phyloP scores from a whole-genome alignment of 2,329 filamentous ascomycete species.

The Ophiostoma tasmaniense region DNA sequence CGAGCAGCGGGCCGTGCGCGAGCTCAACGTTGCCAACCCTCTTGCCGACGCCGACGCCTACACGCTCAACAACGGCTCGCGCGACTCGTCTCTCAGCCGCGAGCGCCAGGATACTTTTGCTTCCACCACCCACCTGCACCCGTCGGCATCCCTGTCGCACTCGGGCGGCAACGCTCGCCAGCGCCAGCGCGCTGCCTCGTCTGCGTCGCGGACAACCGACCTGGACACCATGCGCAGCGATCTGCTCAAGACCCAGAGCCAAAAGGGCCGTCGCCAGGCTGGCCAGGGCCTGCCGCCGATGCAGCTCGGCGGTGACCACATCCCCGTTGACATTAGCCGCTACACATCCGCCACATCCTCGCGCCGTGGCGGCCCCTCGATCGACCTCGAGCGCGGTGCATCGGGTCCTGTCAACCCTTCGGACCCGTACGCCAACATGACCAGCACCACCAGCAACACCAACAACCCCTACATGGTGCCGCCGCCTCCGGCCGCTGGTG shows the following conservation, averaged over 20 bases:
- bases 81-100: slow-evolving; percentile 28
- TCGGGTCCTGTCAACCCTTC: neutral
- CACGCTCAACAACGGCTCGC: slow-evolving; percentile 26
- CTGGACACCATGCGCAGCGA: slow-evolving; percentile 20
- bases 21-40: slow-evolving; percentile 35
- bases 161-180: neutral
- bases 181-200: slow-evolving; percentile 13
- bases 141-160: slow-evolving; percentile 9
- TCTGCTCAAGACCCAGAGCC: slow-evolving; percentile 34
- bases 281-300: slow-evolving; percentile 37
- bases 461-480: slow-evolving; percentile 15
- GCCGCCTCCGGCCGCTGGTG: neutral
- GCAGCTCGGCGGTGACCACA: slow-evolving; percentile 24
- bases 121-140: slow-evolving; percentile 27
- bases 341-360: slow-evolving; percentile 24
- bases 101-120: slow-evolving; percentile 20
- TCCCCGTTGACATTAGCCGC: slow-evolving; percentile 25
- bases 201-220: slow-evolving; percentile 6
- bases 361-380: slow-evolving; percentile 26
- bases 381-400: slow-evolving; percentile 35
- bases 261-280: slow-evolving; percentile 41
- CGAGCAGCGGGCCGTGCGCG: slow-evolving; percentile 39
- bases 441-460: slow-evolving; percentile 7
- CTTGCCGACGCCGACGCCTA: slow-evolving; percentile 31
- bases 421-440: slow-evolving; percentile 4